phyloP scores from a whole-genome alignment of 2,329 filamentous ascomycete species.

The Corinectria fuckeliana region DNA sequence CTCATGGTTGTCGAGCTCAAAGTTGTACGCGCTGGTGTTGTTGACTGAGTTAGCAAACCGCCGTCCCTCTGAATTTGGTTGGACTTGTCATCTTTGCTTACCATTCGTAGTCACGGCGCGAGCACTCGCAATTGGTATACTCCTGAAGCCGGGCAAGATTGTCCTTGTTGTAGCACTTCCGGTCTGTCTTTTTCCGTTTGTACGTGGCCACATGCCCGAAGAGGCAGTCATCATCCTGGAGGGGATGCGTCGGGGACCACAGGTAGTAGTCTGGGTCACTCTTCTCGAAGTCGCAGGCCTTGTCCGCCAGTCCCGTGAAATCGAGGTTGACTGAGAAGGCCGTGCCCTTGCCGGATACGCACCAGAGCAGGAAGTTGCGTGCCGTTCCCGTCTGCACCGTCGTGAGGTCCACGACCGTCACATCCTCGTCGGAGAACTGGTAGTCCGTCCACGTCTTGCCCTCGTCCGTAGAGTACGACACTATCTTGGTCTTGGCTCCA shows the following conservation, averaged over 20 bases:
- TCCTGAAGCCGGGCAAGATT: constrained; percentile 74
- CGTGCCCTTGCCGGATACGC: constrained; percentile 60
- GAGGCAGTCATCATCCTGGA: constrained; percentile 79
- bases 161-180: constrained; percentile 82
- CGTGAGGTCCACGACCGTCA: constrained; percentile 80
- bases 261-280: constrained; percentile 74
- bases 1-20: constrained; percentile 77
- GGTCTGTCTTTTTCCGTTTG: constrained; percentile 83
- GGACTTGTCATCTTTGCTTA: constrained; percentile 51
- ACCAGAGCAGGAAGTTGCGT: constrained; percentile 92
- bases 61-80: neutral
- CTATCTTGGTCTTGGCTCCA: constrained; percentile 67
- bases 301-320: constrained; percentile 80
- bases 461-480: constrained; percentile 82
- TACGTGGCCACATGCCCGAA: constrained; percentile 93
- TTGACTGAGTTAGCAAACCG: constrained; percentile 24
- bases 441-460: constrained; percentile 81
- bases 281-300: constrained; percentile 73
- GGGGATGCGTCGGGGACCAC: constrained; percentile 87
- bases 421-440: constrained; percentile 73
- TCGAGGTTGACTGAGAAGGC: constrained; percentile 84
- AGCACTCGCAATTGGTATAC: constrained; percentile 83
- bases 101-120: constrained; percentile 90
- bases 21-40: constrained; percentile 90
- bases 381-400: constrained; percentile 90